Evolutionary conservation across 768 basidiomycete species (phyloP), one percentile per base, ranked within the genome.

Genomic region (Auricularia heimuer): DNA sequence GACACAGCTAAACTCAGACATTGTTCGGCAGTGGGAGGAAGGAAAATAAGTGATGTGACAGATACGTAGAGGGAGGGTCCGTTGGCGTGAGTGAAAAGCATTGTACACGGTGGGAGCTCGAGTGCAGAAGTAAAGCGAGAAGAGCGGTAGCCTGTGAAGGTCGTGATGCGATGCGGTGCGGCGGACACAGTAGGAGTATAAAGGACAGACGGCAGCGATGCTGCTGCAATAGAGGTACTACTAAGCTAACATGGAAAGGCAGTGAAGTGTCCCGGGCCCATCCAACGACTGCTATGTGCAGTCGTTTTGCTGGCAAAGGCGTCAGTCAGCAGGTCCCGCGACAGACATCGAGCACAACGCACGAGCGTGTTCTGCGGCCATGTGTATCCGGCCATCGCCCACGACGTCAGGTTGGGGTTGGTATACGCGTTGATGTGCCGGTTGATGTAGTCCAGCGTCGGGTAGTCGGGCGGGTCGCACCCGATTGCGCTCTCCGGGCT

Each of bases 331-430:
- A 51, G 18, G 21, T 21, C 11, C 47, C 10, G 18, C 7, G 6
- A 51, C 14, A 18, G 18, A 11, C 18, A 10, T 21, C 18, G 18
- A 4, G 18, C 47, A 18, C 10, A 4, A 18, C 47, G 47, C 47
- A 51, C 47, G 11, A 51, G 18, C 16, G 47, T 18, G 21, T 51
- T 51, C 47, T 21, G 47, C 47, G 47, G 47, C 18, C 14, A 51
- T 8, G 11, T 51, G 47, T 51, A 51, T 4, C 47, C 47, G 47
- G 47, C 47, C 18, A 21, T 18, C 2, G 77, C 80, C 94, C 94
- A 96, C 60, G 88, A 90, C 35, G 94, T 95, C 54, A 92, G 74
- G 71, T 96, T 94, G 21, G 92, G 80, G 72, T 97, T 86, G 63
- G 75, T 80, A 71, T 94, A 96, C 63, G 88, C 82, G 63, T 82